Base-by-base conservation (phyloP, 176 grass and related monocot genomes). In the Poa pratensis region DNA sequence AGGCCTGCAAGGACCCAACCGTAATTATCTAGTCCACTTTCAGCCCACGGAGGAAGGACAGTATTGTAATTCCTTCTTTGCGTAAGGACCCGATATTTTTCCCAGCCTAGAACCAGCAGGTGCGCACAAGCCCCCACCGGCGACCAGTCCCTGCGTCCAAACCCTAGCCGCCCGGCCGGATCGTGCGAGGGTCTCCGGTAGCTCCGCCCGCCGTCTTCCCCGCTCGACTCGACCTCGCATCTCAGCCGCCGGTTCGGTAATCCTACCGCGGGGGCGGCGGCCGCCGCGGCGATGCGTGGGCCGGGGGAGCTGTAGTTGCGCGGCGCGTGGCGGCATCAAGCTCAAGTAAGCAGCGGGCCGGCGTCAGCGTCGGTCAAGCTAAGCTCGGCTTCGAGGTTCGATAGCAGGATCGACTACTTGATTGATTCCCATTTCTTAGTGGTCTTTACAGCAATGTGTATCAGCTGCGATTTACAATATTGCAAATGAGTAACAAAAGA, bases 381-480 rank as follows among this genome's bases (percentile, higher is more conserved):
- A 26, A 73, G 22, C 45, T 73, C 43, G 27, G 26, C 23, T 48
- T 74, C 45, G 50, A 74, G 71, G 71, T 74, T 50, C 42, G 69
- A 26, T 26, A 73, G 43, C 69, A 73, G 70, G 70, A 50, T 73
- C 45, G 45, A 74, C 71, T 17, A 16, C 45, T 9, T 74, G 71
- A 50, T 49, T 45, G 12, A 71, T 70, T 28, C 43, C 43, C 43
- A 50, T 46, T 74, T 28, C 49, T 14, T 43, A 13, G 22, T 74
- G 15, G 16, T 74, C 43, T 74, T 50, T 18, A 74, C 71, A 73
- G 43, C 71, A 74, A 74, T 74, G 71, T 74, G 45, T 46, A 73
- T n/a, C n/a, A n/a, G n/a, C n/a, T n/a, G n/a, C n/a, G n/a, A n/a
- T n/a, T n/a, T n/a, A n/a, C n/a, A n/a, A n/a, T n/a, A n/a, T n/a